Evolutionary conservation across 495 filamentous ascomycete genomes (phyloP).

Genomic region (Xeromyces bisporus): DNA sequence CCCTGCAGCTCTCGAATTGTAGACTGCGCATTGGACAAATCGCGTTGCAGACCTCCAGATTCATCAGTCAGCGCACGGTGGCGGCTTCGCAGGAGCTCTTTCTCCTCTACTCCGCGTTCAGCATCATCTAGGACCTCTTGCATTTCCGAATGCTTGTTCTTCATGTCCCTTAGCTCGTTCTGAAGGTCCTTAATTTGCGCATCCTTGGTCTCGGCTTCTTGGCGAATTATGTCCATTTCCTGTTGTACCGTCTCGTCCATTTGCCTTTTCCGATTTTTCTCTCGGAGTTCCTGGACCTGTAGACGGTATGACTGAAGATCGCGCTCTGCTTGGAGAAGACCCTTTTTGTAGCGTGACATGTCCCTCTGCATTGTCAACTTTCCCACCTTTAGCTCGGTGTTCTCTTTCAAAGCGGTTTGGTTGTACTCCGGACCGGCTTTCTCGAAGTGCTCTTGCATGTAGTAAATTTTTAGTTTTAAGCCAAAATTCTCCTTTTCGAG

Average conservation of each 20-base stretch:
- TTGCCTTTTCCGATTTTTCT: constrained; percentile 60
- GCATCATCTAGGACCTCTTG: constrained; percentile 39
- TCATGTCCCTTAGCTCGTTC: constrained; percentile 25
- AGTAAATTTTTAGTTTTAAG: constrained; percentile 93
- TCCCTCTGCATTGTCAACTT: constrained; percentile 76
- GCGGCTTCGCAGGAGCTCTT: constrained; percentile 49
- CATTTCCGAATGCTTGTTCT: constrained; percentile 32
- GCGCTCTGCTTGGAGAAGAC: constrained; percentile 58
- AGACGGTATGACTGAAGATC: constrained; percentile 61
- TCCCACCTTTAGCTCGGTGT: constrained; percentile 86
- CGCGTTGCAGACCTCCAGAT: constrained; percentile 46
- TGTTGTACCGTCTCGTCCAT: constrained; percentile 46
- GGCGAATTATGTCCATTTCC: constrained; percentile 42
- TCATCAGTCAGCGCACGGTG: constrained; percentile 54
- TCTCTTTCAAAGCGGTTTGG: constrained; percentile 74
- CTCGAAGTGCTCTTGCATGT: constrained; percentile 69
- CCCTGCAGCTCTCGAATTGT: constrained; percentile 40
- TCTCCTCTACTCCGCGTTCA: constrained; percentile 43
- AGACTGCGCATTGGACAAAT: constrained; percentile 38
- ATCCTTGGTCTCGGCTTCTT: constrained; percentile 40
- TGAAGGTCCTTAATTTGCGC: constrained; percentile 31
- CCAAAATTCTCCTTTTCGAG: constrained; percentile 95
- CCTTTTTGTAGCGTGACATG: constrained; percentile 66
- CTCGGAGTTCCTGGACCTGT: constrained; percentile 60
- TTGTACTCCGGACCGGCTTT: constrained; percentile 79